Evolutionary conservation across 192 early-diverging fungal genomes (phyloP), one percentile per base, ranked within the genome.

Genomic region (Bifiguratus adelaidae): DNA sequence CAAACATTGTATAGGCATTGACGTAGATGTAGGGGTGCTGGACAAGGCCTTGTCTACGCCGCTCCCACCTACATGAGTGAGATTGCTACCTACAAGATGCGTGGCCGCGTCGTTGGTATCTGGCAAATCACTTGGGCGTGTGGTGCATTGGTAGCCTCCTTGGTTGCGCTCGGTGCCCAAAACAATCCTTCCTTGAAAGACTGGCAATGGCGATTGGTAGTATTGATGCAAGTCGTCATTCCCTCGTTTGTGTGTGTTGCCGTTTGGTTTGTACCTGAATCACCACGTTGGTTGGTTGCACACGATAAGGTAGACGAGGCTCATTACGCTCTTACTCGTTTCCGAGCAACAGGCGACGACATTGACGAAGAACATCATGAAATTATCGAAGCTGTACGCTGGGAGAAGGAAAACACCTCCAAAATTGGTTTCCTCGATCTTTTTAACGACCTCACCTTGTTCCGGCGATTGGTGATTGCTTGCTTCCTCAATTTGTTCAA

Each of bases 61-160:
- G 44, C 44, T 30, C 44, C 44, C 11, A 45, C 44, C 5, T 45
- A 45, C 25, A 72, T 76, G 52, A 77, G 83, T 22, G 88, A 90
- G 47, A 77, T 85, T 8, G 77, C 86, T 13, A 79, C 83, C 7
- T 57, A 82, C 25, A 53, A 68, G 7, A 81, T 86, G 52, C 83
- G 88, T 55, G 88, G 88, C 22, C 77, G 82, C 12, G 73, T 90
- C 13, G 77, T 85, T 28, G 76, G 80, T 13, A 65, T 90, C 28
- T 82, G 85, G 68, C 81, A 85, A 51, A 91, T 93, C 54, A 93
- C 90, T 36, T 82, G 85, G 73, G 44, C 44, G 29, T 8, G 18
- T 45, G 44, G 44, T 18, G 44, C 44, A 1, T 30, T 45, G 3
- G 8, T 45, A n/a, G 29, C 44, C 5, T 30, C 44, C 22, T 15